Conservation (phyloP, 2,329 filamentous ascomycete species). For the Penicillium sp. region DNA sequence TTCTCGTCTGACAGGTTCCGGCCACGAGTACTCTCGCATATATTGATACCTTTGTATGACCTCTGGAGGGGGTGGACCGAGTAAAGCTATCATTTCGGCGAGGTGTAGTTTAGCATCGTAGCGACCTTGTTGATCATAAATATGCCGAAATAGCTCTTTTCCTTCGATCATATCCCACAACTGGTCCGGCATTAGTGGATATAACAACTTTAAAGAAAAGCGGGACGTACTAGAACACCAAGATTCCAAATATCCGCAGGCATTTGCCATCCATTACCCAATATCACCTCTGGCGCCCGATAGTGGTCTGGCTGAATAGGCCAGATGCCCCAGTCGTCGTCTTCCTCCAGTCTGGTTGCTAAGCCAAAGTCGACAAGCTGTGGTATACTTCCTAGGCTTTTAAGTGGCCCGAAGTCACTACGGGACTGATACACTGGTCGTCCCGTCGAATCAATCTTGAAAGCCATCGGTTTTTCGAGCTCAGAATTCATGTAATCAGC, state of each 20-base stretch:
- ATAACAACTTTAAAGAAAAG: constrained; percentile 12
- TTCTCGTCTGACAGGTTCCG: constrained; percentile 23
- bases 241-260: constrained; percentile 38
- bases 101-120: constrained; percentile 35
- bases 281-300: constrained; percentile 36
- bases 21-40: constrained; percentile 26
- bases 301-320: constrained; percentile 40
- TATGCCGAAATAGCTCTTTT: constrained; percentile 32
- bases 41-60: constrained; percentile 29
- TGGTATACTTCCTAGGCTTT: constrained; percentile 22
- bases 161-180: constrained; percentile 35
- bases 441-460: constrained; percentile 28
- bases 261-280: constrained; percentile 34
- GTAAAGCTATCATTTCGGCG: constrained; percentile 38
- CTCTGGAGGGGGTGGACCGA: constrained; percentile 34
- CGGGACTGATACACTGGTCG: constrained; percentile 29
- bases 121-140: constrained; percentile 28
- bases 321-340: constrained; percentile 37
- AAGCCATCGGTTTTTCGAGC: constrained; percentile 27
- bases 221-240: constrained; percentile 29
- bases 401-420: constrained; percentile 28
- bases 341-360: constrained; percentile 29
- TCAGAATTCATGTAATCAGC: constrained; percentile 27
- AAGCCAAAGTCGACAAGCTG: constrained; percentile 34
- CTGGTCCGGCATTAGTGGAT: constrained; percentile 21